Base-by-base conservation (phyloP, 148 eudicot genomes). In the Amaranthus hypochondriacus region DNA sequence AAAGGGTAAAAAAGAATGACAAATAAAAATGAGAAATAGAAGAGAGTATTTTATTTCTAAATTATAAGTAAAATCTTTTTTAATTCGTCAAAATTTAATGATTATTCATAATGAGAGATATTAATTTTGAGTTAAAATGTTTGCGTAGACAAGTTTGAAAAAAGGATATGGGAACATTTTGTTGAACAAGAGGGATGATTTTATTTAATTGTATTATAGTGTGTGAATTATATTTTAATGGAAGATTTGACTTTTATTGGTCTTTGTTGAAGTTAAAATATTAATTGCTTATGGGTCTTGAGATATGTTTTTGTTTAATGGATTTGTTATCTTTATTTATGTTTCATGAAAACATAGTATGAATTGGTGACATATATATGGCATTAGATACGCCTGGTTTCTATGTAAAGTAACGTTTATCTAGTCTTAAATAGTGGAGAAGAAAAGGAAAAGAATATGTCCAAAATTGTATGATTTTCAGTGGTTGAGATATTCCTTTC, bases 401-500 rank as follows among this genome's bases (percentile, higher is more conserved):
- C 68, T 18, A 44, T 73, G 44, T 75, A 21, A 75, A 57, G 68
- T 66, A 59, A 66, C 44, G 8, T 48, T 60, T 52, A 59, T 58
- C 18, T 28, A 13, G 18, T 47, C 56, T 50, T 66, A 54, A 28
- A 4, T 60, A 57, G 4, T 51, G 49, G 57, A 64, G 62, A 56
- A 42, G 11, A 44, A 47, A 52, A 64, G 39, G 60, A 60, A 42
- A 42, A 57, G 46, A 63, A 48, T 43, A 56, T 61, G 5, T 74
- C 44, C 59, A 39, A 70, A 57, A 13, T 15, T 75, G 50, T 28
- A 44, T 72, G 55, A 12, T 57, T 66, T 60, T 79, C 50, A 51
- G 83, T 80, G 39, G 83, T 75, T 80, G 73, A 75, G 69, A 58
- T 72, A 55, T 80, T 73, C 47, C 61, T 73, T 78, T 78, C 69